Evolutionary conservation across 2,329 filamentous ascomycete genomes (phyloP), one percentile per base, ranked within the genome.

Genomic region (Basipetospora chlamydospora): DNA sequence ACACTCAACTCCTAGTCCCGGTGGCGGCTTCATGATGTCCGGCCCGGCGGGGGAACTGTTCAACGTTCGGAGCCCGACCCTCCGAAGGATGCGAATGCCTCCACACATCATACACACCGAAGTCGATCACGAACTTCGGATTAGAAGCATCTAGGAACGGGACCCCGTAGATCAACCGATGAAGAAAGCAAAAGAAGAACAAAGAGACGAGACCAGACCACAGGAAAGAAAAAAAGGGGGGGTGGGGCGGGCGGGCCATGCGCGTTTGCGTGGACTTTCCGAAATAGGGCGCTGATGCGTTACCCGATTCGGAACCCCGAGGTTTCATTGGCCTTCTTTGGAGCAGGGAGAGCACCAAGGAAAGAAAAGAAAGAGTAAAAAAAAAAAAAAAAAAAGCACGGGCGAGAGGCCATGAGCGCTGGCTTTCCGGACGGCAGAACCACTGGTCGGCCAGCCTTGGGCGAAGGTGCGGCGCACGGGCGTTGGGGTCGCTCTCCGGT

Each of bases 361-460:
- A 34, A 26, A 35, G 13, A 23, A 23, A 12, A 35, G 3, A 15
- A 26, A 30, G 17, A 16, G 21, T 32, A 37, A 29, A 32, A 17
- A 30, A 28, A 30, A 28, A 35, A 21, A n/a, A 33, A 23, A 13
- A 18, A 16, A 39, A 38, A 36, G 25, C 38, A 36, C n/a, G n/a
- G n/a, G n/a, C n/a, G n/a, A n/a, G n/a, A n/a, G n/a, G n/a, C n/a
- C n/a, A n/a, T n/a, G n/a, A n/a, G n/a, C n/a, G n/a, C n/a, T n/a
- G n/a, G n/a, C n/a, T n/a, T n/a, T n/a, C n/a, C n/a, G n/a, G n/a
- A n/a, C n/a, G n/a, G n/a, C n/a, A n/a, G n/a, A n/a, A n/a, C n/a
- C n/a, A n/a, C n/a, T n/a, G n/a, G n/a, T n/a, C n/a, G n/a, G n/a
- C n/a, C n/a, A n/a, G n/a, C n/a, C n/a, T n/a, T n/a, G n/a, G n/a